Base-by-base conservation (phyloP, 75 land plant genomes). In the Adiantum capillusveneris region DNA sequence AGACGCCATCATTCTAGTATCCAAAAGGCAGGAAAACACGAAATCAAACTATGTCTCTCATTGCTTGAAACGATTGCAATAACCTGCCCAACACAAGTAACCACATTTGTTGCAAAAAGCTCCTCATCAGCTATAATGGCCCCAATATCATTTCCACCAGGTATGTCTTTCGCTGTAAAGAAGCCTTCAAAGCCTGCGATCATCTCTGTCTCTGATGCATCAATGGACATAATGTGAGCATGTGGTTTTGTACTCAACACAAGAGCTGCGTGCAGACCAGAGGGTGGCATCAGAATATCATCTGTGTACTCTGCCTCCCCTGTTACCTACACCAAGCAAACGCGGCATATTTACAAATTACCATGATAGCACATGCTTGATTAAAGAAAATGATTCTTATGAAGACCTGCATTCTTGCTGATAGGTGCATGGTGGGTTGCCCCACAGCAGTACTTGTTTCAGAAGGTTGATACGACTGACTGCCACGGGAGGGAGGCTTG, bases 41-140 rank as follows among this genome's bases (percentile, higher is more conserved):
- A 55, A 24, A 19, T 9, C 2, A 3, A 28, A 30, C 25, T 11
- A 51, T 7, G 19, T 17, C 19, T 6, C 3, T 30, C 2, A 30
- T 5, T 25, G 17, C 25, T 25, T 27, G 24, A 28, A 28, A 17
- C 7, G 18, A n/a, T n/a, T n/a, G n/a, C n/a, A 16, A 37, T 18
- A 66, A 87, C 97, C 80, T 94, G 99, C 28, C 99, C 99, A 56
- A 90, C 99, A 80, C 86, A 94, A 55, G 96, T 86, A 34, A 94
- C 99, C 58, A 69, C 1, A 42, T 83, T 69, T 41, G 99, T 68
- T 54, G 99, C 96, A 68, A 90, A 90, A 44, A 90, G 66, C 70
- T 94, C 99, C 65, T 94, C 99, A 63, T 94, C 96, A 41, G 50
- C 31, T 49, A 77, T 57, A 25, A 79, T 62, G 25, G 96, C 64